A percentile compares a stretch with the other conserved stretches of the same genome.
Conservation (phyloP, 2,329 filamentous ascomycete genomes). For the Fusarium phyllophilum region DNA sequence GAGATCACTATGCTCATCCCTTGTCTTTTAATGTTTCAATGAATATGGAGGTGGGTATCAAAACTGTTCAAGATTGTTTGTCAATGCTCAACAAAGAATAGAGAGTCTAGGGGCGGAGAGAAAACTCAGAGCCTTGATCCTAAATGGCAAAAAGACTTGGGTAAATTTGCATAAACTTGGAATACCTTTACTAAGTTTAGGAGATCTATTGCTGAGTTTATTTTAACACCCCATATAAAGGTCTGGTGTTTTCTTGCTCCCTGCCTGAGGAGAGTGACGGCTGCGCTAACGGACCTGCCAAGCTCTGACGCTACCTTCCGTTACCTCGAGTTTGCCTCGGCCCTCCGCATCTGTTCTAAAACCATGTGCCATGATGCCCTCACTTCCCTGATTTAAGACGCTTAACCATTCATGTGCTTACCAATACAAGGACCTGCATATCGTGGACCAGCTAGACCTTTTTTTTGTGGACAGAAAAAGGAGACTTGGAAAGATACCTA, state of each 20-base stretch:
- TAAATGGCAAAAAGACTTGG: too few relatives aligned
- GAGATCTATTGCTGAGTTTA: too few relatives aligned
- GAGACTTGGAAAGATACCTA: not conserved
- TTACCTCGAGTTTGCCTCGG: not conserved
- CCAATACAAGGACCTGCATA: conserved; percentile 14
- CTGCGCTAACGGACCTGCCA: not conserved
- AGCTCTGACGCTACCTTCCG: not conserved
- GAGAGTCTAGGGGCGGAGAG: not conserved
- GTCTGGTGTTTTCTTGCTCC: too few relatives aligned
- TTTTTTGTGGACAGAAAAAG: conserved; percentile 12
- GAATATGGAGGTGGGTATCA: not conserved
- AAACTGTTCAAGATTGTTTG: not conserved
- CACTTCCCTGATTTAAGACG: conserved; percentile 5
- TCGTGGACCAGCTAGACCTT: conserved; percentile 8
- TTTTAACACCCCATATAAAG: too few relatives aligned
- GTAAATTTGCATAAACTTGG: too few relatives aligned
- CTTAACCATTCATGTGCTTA: conserved; percentile 9
- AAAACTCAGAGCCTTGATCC: too few relatives aligned
- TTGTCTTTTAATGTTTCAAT: not conserved
- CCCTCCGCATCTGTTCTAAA: not conserved
- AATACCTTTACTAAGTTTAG: too few relatives aligned
- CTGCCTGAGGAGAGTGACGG: not conserved
- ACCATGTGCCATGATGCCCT: conserved; percentile 20
- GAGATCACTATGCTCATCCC: not conserved
- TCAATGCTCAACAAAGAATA: conserved; percentile 9